Base-by-base conservation (phyloP, 495 filamentous ascomycete species). In the Penicillium atrosanguineum region DNA sequence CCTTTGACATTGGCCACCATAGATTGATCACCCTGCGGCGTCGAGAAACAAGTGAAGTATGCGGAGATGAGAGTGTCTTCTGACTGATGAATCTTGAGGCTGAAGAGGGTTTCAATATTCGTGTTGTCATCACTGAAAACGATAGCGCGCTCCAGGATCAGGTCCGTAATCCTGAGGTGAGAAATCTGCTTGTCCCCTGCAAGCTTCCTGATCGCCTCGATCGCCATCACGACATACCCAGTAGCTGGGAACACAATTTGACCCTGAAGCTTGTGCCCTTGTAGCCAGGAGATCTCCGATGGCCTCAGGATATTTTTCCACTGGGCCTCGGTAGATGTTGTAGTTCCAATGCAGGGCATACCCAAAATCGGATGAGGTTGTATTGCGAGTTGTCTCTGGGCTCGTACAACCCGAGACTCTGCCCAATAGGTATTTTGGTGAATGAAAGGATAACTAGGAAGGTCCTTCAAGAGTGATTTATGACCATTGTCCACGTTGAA, bases 211-310 rank as follows among this genome's bases (percentile, higher is more conserved):
- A 37, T 36, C 1, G 82, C 79, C 52, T 88, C 84, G 0, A 87
- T 21, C 0, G 80, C 84, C 76, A 82, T 81, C 3, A 73, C 63
- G 31, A 83, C 53, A 53, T 79, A 87, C 0, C 76, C 82, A 1
- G 83, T 77, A 54, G 76, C 79, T 12, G 86, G 86, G 56, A 83
- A 86, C 2, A 88, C 65, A 1, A 57, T 53, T 25, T 71, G 59
- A 5, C 63, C 56, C 43, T 75, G 70, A 0, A 79, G 1, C 43
- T 57, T 8, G 36, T 79, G 74, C 5, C 68, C 68, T 0, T 28
- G 1, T 0, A 77, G 46, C 75, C 75, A 77, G 1, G 62, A 51
- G 0, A 73, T 59, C 21, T 77, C 71, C 2, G 38, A 55, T 0
- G 48, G 21, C 1, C 44, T 59, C 1, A 76, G 49, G 5, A 71